Evolutionary conservation across 352 stramenopile genomes (phyloP).

Genomic region (Phytopythium ostracodes): DNA sequence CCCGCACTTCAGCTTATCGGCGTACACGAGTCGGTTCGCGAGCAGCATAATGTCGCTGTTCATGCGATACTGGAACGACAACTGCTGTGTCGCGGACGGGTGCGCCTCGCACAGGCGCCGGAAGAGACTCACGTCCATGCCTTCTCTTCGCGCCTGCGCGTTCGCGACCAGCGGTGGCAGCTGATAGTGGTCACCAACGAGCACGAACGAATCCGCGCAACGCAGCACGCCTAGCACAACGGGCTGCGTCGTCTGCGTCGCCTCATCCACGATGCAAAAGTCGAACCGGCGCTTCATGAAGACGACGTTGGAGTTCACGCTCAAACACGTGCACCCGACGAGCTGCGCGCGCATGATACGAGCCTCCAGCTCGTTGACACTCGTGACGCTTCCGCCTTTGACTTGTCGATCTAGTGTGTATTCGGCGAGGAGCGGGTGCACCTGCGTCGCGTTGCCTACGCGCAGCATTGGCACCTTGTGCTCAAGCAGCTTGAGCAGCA

Average conservation of each 20-base stretch:
- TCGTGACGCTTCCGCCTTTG: slow-evolving; percentile 24
- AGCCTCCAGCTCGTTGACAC: slow-evolving; percentile 41
- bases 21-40: slow-evolving; percentile 93
- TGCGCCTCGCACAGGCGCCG: slow-evolving; percentile 89
- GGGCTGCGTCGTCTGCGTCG: slow-evolving; percentile 97
- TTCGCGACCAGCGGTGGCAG: slow-evolving; percentile 95
- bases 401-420: slow-evolving; percentile 43
- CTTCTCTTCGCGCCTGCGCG: slow-evolving; percentile 77
- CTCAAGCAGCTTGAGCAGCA: slow-evolving; percentile 92
- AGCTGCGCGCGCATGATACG: slow-evolving; percentile 47
- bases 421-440: slow-evolving; percentile 61
- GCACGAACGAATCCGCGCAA: slow-evolving; percentile 92
- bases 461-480: slow-evolving; percentile 65
- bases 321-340: slow-evolving; percentile 75
- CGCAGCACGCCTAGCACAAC: slow-evolving; percentile 91
- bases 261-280: slow-evolving; percentile 98
- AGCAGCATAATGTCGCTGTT: slow-evolving; percentile 95
- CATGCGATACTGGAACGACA: slow-evolving; percentile 99
- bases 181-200: slow-evolving; percentile 98
- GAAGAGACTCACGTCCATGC: slow-evolving; percentile 90
- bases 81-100: slow-evolving; percentile 82
- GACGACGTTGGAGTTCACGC: slow-evolving; percentile 70
- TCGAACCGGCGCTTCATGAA: slow-evolving; percentile 92
- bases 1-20: slow-evolving; percentile 93
- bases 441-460: slow-evolving; percentile 65